Percentiles rank a stretch among this genome's conserved stretches.
These are phyloP conservation scores for Tetrastigma voinierianum DNA, from an alignment of 164 flowering plant genomes.

Conservation along the genomic window DNA sequence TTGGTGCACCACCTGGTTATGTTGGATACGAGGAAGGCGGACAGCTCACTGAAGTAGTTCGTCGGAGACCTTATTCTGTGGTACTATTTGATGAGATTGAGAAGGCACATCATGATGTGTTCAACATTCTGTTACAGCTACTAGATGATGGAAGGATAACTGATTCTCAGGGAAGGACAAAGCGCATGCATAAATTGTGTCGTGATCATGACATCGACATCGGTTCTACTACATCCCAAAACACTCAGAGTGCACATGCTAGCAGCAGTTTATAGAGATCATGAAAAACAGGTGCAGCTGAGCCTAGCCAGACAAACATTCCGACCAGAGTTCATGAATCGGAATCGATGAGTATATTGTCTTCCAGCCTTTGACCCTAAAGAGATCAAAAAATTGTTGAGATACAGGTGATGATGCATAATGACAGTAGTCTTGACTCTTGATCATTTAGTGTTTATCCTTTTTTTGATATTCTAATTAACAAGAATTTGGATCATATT, in stretches of 20 bases:
- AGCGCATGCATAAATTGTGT: conserved; percentile 84
- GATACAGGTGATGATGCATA: conserved; percentile 61
- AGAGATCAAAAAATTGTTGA: conserved; percentile 77
- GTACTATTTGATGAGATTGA: conserved; percentile 95
- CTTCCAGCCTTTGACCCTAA: conserved; percentile 85
- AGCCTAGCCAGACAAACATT: conserved; percentile 84
- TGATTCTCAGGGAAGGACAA: conserved; percentile 85
- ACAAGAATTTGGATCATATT: neutral
- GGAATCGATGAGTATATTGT: conserved; percentile 93
- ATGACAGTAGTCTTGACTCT: neutral
- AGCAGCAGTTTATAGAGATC: conserved; percentile 68
- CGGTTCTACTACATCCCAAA: conserved; percentile 78
- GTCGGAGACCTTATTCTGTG: conserved; percentile 85
- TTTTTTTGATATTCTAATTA: neutral
- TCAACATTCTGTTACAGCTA: conserved; percentile 80
- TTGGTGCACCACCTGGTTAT: conserved; percentile 98
- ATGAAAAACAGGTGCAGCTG: conserved; percentile 83
- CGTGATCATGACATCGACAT: conserved; percentile 92
- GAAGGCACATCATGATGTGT: conserved; percentile 94
- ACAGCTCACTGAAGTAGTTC: conserved; percentile 85
- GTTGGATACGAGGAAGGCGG: conserved; percentile 98
- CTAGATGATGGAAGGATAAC: conserved; percentile 95
- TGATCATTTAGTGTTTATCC: neutral
- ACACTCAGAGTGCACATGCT: conserved; percentile 62
- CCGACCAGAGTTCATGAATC: conserved; percentile 91